These are phyloP conservation scores for Mycena belliarum DNA, from an alignment of 768 basidiomycete species.

Conservation along the genomic window DNA sequence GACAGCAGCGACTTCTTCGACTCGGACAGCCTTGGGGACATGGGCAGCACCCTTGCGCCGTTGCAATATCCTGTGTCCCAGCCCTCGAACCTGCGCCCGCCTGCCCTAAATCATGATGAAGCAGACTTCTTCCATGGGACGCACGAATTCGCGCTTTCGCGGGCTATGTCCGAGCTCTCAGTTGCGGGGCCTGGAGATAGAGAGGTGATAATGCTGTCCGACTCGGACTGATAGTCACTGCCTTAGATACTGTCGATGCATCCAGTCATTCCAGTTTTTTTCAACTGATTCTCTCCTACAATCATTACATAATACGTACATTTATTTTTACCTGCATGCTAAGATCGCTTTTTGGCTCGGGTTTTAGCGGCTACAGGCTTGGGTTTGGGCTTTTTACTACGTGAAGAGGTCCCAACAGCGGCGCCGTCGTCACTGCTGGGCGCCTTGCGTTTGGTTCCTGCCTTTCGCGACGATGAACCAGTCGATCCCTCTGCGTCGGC, in stretches of 20 bases:
- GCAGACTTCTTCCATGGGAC: constrained; percentile 16
- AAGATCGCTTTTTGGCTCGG: constrained; percentile 47
- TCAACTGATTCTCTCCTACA: too few species aligned
- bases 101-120: constrained; percentile 4
- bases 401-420: constrained; percentile 47
- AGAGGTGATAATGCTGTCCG: constrained; percentile 24
- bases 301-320: too few species aligned
- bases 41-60: neutral
- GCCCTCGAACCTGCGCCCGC: neutral
- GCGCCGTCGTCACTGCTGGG: constrained; percentile 55
- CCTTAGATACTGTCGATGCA: too few species aligned
- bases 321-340: constrained; percentile 5
- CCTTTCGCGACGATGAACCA: constrained; percentile 27
- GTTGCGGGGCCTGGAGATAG: constrained; percentile 1
- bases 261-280: too few species aligned
- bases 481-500: constrained; percentile 44
- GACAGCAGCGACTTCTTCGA: constrained; percentile 23
- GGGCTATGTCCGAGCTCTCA: constrained; percentile 23
- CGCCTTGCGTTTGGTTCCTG: constrained; percentile 52
- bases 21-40: constrained; percentile 14
- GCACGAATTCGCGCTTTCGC: constrained; percentile 13
- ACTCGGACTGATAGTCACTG: too few species aligned
- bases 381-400: constrained; percentile 35
- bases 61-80: neutral
- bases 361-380: constrained; percentile 38